Base-by-base conservation (phyloP, 164 flowering plant genomes). In the Amborella trichopoda region DNA sequence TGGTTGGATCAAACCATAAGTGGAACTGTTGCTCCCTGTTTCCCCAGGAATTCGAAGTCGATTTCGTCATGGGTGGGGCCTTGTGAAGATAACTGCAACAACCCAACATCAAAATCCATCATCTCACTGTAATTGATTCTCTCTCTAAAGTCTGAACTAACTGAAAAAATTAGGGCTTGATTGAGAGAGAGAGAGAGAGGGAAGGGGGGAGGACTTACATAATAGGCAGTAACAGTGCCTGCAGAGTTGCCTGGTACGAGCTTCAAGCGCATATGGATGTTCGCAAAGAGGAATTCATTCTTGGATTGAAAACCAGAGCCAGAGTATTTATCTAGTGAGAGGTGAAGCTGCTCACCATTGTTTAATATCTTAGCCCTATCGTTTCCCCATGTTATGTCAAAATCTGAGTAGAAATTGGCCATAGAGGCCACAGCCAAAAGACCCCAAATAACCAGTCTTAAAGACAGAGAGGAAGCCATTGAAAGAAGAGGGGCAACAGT, bases 31-130 rank as follows among this genome's bases (percentile, higher is more conserved):
- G 76, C 61, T 90, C 98, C 52, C 57, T 72, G 57, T 48, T 84
- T 88, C 2, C 94, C 94, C 38, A 81, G 60, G 80, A 88, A 88
- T 74, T 88, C 91, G 38, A 73, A 81, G 60, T 83, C 91, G 36
- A 83, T 82, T 56, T 88, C 83, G 21, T 81, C 87, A 23, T 80
- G 96, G 43, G 13, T 44, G 43, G 11, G 43, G 2, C 88, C 83
- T 0, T 38, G 50, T 13, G 94, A 83, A 30, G 83, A 76, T 2
- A 76, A 52, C 94, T 79, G 75, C 66, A 68, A n/a, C n/a, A n/a
- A n/a, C n/a, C n/a, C n/a, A n/a, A n/a, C n/a, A n/a, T n/a, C n/a
- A n/a, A n/a, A n/a, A n/a, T n/a, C n/a, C n/a, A n/a, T n/a, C n/a
- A n/a, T n/a, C n/a, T n/a, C n/a, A n/a, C n/a, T n/a, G n/a, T n/a